Percentiles rank a stretch among this genome's conserved stretches.
phyloP scores from a whole-genome alignment of 805 yeast genomes.

The Saturnispora dispora region DNA sequence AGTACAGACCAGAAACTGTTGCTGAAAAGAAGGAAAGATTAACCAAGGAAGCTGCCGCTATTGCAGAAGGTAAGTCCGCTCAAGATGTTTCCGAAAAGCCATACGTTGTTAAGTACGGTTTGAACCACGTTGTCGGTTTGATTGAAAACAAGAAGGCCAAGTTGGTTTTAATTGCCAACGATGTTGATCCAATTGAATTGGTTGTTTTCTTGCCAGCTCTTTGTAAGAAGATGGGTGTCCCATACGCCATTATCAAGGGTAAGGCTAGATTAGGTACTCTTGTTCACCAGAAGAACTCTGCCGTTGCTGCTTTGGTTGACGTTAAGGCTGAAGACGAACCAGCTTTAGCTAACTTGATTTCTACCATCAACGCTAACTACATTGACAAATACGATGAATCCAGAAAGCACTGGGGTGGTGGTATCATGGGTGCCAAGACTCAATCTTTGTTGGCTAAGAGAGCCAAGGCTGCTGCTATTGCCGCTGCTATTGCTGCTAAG shows the following conservation, averaged over 20 bases:
- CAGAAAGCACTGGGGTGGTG: conserved; percentile 99
- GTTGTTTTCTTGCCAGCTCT: conserved; percentile 97
- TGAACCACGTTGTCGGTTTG: conserved; percentile 96
- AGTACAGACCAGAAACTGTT: conserved; percentile 97
- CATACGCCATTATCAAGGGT: conserved; percentile 97
- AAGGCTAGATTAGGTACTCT: conserved; percentile 97
- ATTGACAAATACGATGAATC: conserved; percentile 87
- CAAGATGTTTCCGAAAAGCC: conserved; percentile 97
- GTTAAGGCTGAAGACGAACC: conserved; percentile 92
- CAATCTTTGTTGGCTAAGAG: conserved; percentile 74
- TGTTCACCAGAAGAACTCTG: conserved; percentile 95
- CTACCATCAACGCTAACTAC: conserved; percentile 91
- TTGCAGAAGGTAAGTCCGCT: conserved; percentile 96
- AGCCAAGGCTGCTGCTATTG: conserved; percentile 37
- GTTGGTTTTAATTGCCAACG: conserved; percentile 95
- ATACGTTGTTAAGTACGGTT: conserved; percentile 94
- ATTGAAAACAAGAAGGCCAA: conserved; percentile 98
- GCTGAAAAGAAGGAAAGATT: conserved; percentile 99
- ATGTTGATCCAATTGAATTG: conserved; percentile 97
- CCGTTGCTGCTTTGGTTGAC: conserved; percentile 96
- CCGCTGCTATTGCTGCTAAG: conserved; percentile 57
- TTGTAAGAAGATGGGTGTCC: conserved; percentile 99
- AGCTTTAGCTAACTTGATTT: conserved; percentile 84
- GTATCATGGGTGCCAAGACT: conserved; percentile 93
- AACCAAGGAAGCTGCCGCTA: conserved; percentile 97